Percentiles rank a stretch among this genome's conserved stretches.
phyloP scores from a whole-genome alignment of 257 asterid species.

The Anisodus tanguticus region DNA sequence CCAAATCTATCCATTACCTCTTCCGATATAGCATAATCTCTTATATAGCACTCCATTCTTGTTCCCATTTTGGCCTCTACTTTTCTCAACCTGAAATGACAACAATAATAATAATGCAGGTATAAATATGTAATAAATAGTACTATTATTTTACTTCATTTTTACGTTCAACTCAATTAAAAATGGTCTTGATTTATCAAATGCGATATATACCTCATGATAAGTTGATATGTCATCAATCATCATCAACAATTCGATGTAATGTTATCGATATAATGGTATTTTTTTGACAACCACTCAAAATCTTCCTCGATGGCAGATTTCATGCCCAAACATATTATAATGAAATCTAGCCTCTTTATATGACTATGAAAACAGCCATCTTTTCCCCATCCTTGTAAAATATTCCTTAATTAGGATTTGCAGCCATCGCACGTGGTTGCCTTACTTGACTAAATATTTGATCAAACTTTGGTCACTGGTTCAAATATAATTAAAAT shows the following conservation, averaged over 20 bases:
- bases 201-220: slow-evolving; percentile 12
- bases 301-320: slow-evolving; percentile 30
- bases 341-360: not conserved
- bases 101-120: too few relatives aligned
- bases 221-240: slow-evolving; percentile 32
- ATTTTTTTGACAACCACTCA: slow-evolving; percentile 27
- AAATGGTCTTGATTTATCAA: not conserved
- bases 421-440: not conserved
- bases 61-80: too few relatives aligned
- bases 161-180: not conserved
- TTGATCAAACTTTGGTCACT: not conserved
- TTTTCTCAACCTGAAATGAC: too few relatives aligned
- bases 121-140: not conserved
- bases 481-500: not conserved
- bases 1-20: too few relatives aligned
- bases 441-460: slow-evolving; percentile 18
- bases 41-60: too few relatives aligned
- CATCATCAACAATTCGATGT: slow-evolving; percentile 30
- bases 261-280: not conserved
- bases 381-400: not conserved
- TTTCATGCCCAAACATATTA: slow-evolving; percentile 27
- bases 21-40: too few relatives aligned
- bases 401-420: not conserved
- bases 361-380: not conserved
- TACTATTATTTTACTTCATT: too few relatives aligned